phyloP scores from a whole-genome alignment of 805 yeast genomes.

The Cyberlindnera veronae region DNA sequence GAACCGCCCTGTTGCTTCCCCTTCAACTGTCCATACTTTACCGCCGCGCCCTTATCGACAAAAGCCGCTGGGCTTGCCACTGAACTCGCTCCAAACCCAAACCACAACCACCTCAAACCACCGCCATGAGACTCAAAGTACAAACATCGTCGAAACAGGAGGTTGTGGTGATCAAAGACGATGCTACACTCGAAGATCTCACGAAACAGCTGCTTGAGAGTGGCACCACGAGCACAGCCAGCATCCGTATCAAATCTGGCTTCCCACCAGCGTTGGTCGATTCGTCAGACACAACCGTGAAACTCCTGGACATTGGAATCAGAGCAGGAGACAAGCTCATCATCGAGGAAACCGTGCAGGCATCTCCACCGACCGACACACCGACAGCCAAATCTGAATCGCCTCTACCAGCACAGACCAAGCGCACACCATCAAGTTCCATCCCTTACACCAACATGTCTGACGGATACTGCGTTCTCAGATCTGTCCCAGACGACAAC shows the following conservation, averaged over 20 bases:
- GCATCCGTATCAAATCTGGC: constrained; percentile 43
- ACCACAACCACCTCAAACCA: not conserved
- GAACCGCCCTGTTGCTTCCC: no score
- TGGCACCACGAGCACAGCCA: constrained; percentile 5
- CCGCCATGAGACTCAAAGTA: constrained; percentile 38
- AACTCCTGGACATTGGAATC: constrained; percentile 43
- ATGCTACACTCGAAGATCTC: constrained; percentile 34
- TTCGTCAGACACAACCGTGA: constrained; percentile 21
- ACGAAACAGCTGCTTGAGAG: constrained; percentile 17
- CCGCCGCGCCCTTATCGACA: not conserved
- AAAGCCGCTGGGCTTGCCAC: no score
- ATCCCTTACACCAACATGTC: constrained; percentile 12
- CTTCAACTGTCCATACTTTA: no score
- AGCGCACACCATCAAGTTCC: constrained; percentile 2
- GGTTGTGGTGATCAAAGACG: constrained; percentile 37
- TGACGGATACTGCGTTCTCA: constrained; percentile 40
- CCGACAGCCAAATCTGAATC: not conserved
- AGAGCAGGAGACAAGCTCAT: constrained; percentile 58
- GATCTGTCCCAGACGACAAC: constrained; percentile 72
- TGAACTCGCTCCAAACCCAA: no score
- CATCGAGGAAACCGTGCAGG: constrained; percentile 25
- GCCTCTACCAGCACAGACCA: not conserved
- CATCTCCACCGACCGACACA: not conserved
- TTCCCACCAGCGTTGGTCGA: constrained; percentile 56
- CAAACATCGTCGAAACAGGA: constrained; percentile 26